Evolutionary conservation across 768 basidiomycete species (phyloP).

Genomic region (Termitomyces sp.): DNA sequence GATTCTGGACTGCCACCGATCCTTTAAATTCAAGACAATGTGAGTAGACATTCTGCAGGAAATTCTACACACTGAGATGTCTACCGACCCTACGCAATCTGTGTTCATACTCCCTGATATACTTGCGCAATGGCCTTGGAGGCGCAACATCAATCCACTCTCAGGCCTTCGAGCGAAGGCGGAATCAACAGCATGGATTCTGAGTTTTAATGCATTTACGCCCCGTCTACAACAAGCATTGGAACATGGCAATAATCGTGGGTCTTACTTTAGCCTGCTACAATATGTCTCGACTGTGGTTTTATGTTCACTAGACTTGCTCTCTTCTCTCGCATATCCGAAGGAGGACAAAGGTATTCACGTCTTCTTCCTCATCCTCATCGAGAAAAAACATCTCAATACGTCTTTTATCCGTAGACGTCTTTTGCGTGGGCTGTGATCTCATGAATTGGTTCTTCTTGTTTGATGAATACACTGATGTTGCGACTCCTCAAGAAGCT

Average conservation of each 20-base stretch:
- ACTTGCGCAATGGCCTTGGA: neutral
- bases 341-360: neutral
- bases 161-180: neutral
- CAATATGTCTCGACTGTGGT: neutral
- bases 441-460: neutral
- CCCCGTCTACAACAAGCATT: neutral
- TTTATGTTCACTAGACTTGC: neutral
- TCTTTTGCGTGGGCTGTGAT: neutral
- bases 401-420: neutral
- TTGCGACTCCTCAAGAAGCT: neutral
- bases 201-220: neutral
- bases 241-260: neutral
- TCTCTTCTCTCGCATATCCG: neutral
- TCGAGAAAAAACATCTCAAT: neutral
- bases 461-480: neutral
- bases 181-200: neutral
- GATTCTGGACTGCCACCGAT: neutral
- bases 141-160: neutral
- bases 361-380: neutral
- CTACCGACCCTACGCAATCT: neutral
- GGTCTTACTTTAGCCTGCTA: too few species aligned
- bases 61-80: neutral
- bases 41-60: neutral
- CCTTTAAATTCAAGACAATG: neutral
- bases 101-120: neutral